Base-by-base conservation (phyloP, 768 basidiomycete genomes). In the Imleria badia region DNA sequence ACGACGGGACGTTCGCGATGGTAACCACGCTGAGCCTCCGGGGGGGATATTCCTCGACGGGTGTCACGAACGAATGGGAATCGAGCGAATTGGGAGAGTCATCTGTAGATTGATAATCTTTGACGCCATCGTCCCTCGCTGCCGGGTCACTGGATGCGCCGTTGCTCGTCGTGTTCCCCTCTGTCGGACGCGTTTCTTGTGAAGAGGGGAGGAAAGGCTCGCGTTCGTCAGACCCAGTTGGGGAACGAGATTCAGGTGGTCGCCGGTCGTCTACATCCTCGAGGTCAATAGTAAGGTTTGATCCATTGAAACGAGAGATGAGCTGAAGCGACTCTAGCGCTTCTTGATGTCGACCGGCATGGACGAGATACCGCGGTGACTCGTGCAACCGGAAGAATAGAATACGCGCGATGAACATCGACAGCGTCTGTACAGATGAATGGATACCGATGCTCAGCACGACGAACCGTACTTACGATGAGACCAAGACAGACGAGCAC, bases 381-480 rank as follows among this genome's bases (percentile, higher is more conserved):
- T 99, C 96, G 69, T 98, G 89, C 6, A 99, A 75, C 19, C 87
- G 85, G 79, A 98, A 97, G 70, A 98, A 86, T 11, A 89, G 74
- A 53, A 95, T 91, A 17, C 97, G 89, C 12, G 85, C 85, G 30
- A 91, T 66, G 68, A 94, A 94, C 89, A 98, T 95, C 3, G 76
- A 71, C 8, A 94, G 73, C 9, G 94, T 97, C 95, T 98, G 63
- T 30, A 33, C 4, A 29, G 39, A 50, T 61, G 29, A 51, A 47
- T 52, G 29, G 45, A 54, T 33, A 26, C 48, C 6, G 26, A 48
- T 45, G 13, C n/a, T 42, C n/a, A 45, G 41, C 26, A 38, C 43
- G 44, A 50, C 44, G 52, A n/a, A 41, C 6, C n/a, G 46, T 31
- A 81, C 92, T 69, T 70, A 98, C 96, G 51, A 98, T 80, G 14